Base-by-base conservation (phyloP, 768 basidiomycete species). In the Panus rudis region DNA sequence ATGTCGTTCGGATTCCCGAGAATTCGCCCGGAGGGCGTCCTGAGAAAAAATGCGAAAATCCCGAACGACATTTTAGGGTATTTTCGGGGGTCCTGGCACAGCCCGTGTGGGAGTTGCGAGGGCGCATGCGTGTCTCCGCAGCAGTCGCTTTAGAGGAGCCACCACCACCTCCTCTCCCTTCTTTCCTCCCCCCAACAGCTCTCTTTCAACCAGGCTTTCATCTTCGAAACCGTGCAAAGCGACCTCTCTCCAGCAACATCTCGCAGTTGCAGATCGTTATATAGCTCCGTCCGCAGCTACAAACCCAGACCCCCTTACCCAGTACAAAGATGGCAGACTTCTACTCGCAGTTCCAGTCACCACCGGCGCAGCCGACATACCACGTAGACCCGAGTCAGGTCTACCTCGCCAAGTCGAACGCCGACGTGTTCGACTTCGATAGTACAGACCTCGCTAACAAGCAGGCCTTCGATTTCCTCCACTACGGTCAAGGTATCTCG, bases 391-490 rank as follows among this genome's bases (percentile, higher is more conserved):
- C 28, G 35, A 40, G 41, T 45, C 40, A 39, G 30, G 25, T 13
- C 37, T 16, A 10, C 14, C 24, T 26, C 32, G 16, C 30, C 5
- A 34, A 45, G 40, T 34, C 19, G 33, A 42, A 43, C 28, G 39
- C 12, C 43, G 43, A 45, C 28, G 39, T 19, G 39, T 39, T 45
- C 43, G 44, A 48, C 44, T 59, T 55, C 46, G 40, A 52, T 47
- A 30, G n/a, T 7, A 20, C 33, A 17, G 33, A 35, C 21, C 21
- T 8, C 33, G 6, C 33, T 20, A 35, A 35, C n/a, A 7, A 7
- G 33, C 21, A 8, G 8, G 50, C 52, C 51, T 50, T 51, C 46
- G 49, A 52, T 35, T 38, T 54, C 45, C 47, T 46, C 44, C 39
- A 46, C 42, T 48, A 46, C 35, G 46, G 50, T 41, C 43, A 51